A percentile compares a stretch with the other conserved stretches of the same genome.
Evolutionary conservation across 164 flowering plant species (phyloP).

Genomic region (Santalum album): DNA sequence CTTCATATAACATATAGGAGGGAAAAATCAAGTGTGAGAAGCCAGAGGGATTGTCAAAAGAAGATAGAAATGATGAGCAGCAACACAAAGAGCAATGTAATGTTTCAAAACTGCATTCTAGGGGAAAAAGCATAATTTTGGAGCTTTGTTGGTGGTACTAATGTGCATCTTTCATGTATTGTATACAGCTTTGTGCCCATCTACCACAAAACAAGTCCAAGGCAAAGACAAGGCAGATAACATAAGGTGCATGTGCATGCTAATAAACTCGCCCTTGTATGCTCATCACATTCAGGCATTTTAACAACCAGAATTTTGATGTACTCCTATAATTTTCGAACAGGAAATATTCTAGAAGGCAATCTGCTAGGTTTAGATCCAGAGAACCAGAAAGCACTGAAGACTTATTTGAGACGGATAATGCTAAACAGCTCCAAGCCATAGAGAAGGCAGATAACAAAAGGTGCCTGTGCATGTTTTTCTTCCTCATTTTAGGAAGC

Average conservation of each 20-base stretch:
- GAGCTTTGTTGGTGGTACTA: neutral
- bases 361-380: constrained; percentile 21
- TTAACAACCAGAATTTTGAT: no score
- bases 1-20: constrained; percentile 6
- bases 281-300: no score
- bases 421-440: no score
- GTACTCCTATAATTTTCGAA: neutral
- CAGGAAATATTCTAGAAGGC: constrained; percentile 15
- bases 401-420: constrained; percentile 14
- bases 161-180: neutral
- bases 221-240: constrained; percentile 9
- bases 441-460: no score
- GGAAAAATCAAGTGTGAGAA: constrained; percentile 4
- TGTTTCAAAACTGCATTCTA: neutral
- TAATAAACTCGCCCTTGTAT: no score
- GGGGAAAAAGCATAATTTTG: neutral
- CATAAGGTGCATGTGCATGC: constrained; percentile 13
- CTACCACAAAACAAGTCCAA: constrained; percentile 8
- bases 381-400: constrained; percentile 10
- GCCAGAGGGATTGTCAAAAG: constrained; percentile 9
- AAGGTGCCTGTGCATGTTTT: no score
- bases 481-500: no score
- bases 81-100: constrained; percentile 17
- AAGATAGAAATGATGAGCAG: constrained; percentile 5
- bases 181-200: constrained; percentile 9